Evolutionary conservation across 2,329 filamentous ascomycete species (phyloP).

Genomic region (Tolypocladium amazonense): DNA sequence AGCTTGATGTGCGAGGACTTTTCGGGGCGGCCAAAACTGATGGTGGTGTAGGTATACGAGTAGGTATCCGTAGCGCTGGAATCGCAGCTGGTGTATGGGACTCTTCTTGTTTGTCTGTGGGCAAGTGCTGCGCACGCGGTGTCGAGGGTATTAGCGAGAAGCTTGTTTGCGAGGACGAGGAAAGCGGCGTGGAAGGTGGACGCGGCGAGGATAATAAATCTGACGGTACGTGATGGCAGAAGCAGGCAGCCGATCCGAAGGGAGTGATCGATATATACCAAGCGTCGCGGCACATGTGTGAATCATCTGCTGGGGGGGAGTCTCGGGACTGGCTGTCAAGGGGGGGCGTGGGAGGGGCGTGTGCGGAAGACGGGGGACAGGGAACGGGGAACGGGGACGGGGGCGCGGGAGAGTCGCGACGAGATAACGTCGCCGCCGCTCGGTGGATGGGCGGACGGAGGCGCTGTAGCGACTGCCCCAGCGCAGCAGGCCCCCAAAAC

Average conservation of each 20-base stretch:
- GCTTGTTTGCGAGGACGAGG: not conserved
- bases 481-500: not conserved
- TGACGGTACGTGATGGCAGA: slow-evolving; percentile 1
- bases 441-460: not conserved
- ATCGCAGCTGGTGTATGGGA: not conserved
- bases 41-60: no score
- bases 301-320: slow-evolving; percentile 7
- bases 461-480: not conserved
- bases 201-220: not conserved
- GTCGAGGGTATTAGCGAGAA: not conserved
- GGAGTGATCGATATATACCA: slow-evolving; percentile 10
- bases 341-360: slow-evolving; percentile 1
- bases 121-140: not conserved
- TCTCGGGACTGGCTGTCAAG: not conserved
- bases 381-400: not conserved
- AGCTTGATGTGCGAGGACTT: not conserved
- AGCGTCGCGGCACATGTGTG: slow-evolving; percentile 12
- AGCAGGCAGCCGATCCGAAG: slow-evolving; percentile 1
- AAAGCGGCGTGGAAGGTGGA: not conserved
- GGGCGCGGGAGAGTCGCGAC: not conserved
- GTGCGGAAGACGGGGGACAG: not conserved
- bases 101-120: not conserved
- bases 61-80: not conserved
- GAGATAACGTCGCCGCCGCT: not conserved
- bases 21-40: not conserved